Percentiles rank a stretch among this genome's conserved stretches.
These are phyloP conservation scores for Metschnikowia lachancei DNA, from an alignment of 805 yeast species.

Conservation along the genomic window DNA sequence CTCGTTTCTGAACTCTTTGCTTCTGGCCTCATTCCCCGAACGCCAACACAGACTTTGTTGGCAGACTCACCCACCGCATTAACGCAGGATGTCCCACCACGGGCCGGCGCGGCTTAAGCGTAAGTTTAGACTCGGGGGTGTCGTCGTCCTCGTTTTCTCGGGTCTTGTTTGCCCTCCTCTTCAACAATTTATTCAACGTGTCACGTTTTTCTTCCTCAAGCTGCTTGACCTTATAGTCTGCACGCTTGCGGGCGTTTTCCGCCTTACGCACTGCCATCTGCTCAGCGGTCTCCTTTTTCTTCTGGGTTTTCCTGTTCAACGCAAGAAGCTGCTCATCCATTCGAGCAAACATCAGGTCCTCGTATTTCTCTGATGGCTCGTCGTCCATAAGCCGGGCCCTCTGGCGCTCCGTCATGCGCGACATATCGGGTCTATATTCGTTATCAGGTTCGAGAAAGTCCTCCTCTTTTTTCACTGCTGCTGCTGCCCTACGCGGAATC, in stretches of 20 bases:
- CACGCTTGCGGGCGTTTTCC: conserved; percentile 84
- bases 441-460: conserved; percentile 41
- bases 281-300: conserved; percentile 72
- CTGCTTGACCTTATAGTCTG: conserved; percentile 76
- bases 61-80: conserved; percentile 37
- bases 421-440: conserved; percentile 45
- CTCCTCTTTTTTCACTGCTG: conserved; percentile 9
- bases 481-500: conserved; percentile 14
- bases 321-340: conserved; percentile 26
- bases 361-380: conserved; percentile 15
- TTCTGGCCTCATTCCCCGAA: conserved; percentile 1
- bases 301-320: conserved; percentile 39
- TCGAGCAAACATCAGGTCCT: conserved; percentile 27
- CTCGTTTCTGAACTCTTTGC: no score
- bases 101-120: conserved; percentile 42
- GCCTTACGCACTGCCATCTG: conserved; percentile 78
- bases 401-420: conserved; percentile 57
- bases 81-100: conserved; percentile 45
- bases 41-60: conserved; percentile 15
- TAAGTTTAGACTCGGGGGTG: conserved; percentile 16
- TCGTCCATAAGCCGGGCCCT: conserved; percentile 45
- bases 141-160: conserved; percentile 42
- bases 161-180: conserved; percentile 77
- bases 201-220: conserved; percentile 92
- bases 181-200: conserved; percentile 79